A percentile compares a stretch with the other conserved stretches of the same genome.
phyloP scores from a whole-genome alignment of 2,329 filamentous ascomycete species.

The Knoxdaviesia capensis region DNA sequence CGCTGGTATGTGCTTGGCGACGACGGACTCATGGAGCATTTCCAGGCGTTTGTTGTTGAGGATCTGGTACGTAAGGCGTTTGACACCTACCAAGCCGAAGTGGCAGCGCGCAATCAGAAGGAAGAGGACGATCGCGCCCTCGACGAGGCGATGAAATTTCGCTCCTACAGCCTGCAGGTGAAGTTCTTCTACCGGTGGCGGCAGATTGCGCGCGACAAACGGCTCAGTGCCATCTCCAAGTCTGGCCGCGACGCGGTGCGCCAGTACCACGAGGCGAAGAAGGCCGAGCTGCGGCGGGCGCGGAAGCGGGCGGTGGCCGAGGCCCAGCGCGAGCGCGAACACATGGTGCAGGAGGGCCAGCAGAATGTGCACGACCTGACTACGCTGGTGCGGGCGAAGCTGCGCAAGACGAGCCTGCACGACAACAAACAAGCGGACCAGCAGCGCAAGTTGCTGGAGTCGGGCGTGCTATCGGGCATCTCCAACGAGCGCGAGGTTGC shows the following conservation, averaged over 20 bases:
- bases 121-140: conserved; percentile 27
- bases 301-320: conserved; percentile 3
- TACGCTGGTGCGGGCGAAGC: conserved; percentile 9
- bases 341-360: conserved; percentile 6
- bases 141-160: conserved; percentile 26
- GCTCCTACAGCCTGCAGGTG: conserved; percentile 25
- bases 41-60: conserved; percentile 23
- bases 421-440: not conserved
- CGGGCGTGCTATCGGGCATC: conserved; percentile 20
- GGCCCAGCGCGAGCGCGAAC: conserved; percentile 1
- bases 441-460: conserved; percentile 19
- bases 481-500: conserved; percentile 16
- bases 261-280: conserved; percentile 20
- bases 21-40: conserved; percentile 28
- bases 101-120: conserved; percentile 18
- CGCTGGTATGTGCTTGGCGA: conserved; percentile 35
- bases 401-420: not conserved
- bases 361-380: conserved; percentile 15
- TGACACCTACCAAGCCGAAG: conserved; percentile 17
- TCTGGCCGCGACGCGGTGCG: conserved; percentile 29
- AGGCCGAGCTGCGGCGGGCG: conserved; percentile 8
- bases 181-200: conserved; percentile 39
- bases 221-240: conserved; percentile 27
- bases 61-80: conserved; percentile 22
- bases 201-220: conserved; percentile 23